Conservation (phyloP, 495 filamentous ascomycete genomes). For the Pyronema omphalodes region DNA sequence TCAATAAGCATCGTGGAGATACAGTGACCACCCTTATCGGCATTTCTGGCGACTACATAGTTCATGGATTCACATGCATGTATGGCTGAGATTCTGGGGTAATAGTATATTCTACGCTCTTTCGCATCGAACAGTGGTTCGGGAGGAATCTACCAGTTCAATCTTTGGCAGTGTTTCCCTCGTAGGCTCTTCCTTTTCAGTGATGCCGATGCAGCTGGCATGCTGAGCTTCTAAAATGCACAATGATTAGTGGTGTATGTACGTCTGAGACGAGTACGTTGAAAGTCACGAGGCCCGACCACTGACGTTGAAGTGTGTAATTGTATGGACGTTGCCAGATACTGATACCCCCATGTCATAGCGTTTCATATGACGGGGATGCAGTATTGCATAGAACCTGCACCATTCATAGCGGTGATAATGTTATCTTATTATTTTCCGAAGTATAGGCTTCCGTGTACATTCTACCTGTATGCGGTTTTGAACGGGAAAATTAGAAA, state of each 20-base stretch:
- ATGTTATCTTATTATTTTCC: too few relatives aligned
- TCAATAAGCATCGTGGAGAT: background rate
- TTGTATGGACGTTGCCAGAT: background rate
- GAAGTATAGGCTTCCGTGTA: too few relatives aligned
- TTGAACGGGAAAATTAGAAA: too few relatives aligned
- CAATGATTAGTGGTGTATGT: background rate
- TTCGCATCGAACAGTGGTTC: background rate
- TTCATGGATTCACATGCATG: background rate
- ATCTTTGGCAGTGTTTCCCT: background rate
- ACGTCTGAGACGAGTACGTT: background rate
- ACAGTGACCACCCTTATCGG: background rate
- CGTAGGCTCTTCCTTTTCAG: background rate
- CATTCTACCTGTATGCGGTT: too few relatives aligned
- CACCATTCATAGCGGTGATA: background rate
- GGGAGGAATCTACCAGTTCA: background rate
- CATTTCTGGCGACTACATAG: background rate
- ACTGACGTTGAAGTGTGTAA: background rate
- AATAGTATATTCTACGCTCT: background rate
- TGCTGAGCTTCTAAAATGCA: background rate
- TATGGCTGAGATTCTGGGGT: background rate
- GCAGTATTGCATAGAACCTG: background rate
- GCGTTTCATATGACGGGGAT: background rate
- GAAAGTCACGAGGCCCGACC: background rate
- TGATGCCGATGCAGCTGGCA: background rate
- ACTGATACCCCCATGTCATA: background rate